phyloP scores from a whole-genome alignment of 192 early-diverging fungal genomes.

The Backusella australiensis region DNA sequence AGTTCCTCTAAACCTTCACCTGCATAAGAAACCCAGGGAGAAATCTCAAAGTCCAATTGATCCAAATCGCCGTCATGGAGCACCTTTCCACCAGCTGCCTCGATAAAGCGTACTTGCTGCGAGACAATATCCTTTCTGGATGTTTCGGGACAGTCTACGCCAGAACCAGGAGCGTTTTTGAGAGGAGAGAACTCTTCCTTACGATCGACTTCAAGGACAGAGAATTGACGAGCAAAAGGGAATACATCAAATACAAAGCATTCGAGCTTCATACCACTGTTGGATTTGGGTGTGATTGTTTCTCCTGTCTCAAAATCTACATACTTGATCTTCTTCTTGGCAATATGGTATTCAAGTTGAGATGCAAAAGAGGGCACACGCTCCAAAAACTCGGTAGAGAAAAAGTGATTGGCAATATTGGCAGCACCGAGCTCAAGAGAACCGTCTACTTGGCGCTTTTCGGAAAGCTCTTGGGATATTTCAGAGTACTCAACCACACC shows the following conservation, averaged over 20 bases:
- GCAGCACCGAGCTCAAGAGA: constrained; percentile 85
- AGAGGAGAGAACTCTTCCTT: constrained; percentile 96
- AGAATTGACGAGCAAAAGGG: constrained; percentile 83
- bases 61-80: constrained; percentile 22
- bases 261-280: constrained; percentile 98
- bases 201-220: constrained; percentile 90
- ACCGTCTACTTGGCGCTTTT: constrained; percentile 61
- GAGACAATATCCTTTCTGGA: constrained; percentile 83
- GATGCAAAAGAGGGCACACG: constrained; percentile 80
- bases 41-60: constrained; percentile 74
- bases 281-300: constrained; percentile 64
- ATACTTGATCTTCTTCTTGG: constrained; percentile 97
- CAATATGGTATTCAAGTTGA: constrained; percentile 93
- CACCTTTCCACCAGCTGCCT: constrained; percentile 83
- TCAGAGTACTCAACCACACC: constrained; percentile 97
- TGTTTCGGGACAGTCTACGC: constrained; percentile 90
- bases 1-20: constrained; percentile 86
- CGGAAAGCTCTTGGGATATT: constrained; percentile 78
- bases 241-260: constrained; percentile 99
- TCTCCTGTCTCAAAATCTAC: constrained; percentile 77
- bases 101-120: constrained; percentile 86
- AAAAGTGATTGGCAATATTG: constrained; percentile 99
- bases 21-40: constrained; percentile 84
- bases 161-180: constrained; percentile 94
- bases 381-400: constrained; percentile 87